A percentile compares a stretch with the other conserved stretches of the same genome.
Evolutionary conservation across 495 filamentous ascomycete genomes (phyloP).

Genomic region (Podospora conica): DNA sequence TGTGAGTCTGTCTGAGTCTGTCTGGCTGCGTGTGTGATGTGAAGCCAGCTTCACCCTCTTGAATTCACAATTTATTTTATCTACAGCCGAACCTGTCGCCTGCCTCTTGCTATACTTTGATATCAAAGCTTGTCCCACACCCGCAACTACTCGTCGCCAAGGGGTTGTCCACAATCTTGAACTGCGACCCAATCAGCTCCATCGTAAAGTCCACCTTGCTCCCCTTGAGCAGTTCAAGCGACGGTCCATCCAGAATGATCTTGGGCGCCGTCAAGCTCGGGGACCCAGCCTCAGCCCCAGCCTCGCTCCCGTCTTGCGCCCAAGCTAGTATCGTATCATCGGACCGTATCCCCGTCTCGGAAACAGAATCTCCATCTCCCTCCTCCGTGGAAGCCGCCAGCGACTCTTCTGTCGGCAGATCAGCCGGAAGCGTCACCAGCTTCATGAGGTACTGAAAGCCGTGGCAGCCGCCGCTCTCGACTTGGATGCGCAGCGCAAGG

Average conservation of each 20-base stretch:
- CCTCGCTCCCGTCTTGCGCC: slow-evolving; percentile 6
- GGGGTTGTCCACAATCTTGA: slow-evolving; percentile 92
- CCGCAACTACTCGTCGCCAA: slow-evolving; percentile 89
- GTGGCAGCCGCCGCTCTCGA: slow-evolving; percentile 91
- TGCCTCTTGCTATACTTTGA: slow-evolving; percentile 48
- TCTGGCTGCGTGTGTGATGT: background rate
- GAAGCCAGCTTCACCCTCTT: background rate
- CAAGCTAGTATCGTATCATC: slow-evolving; percentile 67
- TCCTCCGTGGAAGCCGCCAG: slow-evolving; percentile 3
- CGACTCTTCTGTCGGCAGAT: slow-evolving; percentile 27
- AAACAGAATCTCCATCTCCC: slow-evolving; percentile 19
- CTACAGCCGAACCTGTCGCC: background rate
- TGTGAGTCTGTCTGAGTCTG: no score
- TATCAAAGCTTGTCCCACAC: slow-evolving; percentile 97
- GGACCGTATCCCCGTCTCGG: slow-evolving; percentile 37
- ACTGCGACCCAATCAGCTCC: slow-evolving; percentile 96
- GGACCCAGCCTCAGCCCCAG: slow-evolving; percentile 2
- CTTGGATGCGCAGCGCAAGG: slow-evolving; percentile 80
- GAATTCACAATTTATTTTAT: background rate
- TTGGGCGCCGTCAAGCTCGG: slow-evolving; percentile 49
- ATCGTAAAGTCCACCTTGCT: slow-evolving; percentile 93
- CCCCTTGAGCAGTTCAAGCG: slow-evolving; percentile 81
- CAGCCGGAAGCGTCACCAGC: slow-evolving; percentile 53
- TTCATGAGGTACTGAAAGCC: slow-evolving; percentile 97
- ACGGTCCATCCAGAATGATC: slow-evolving; percentile 83